A percentile compares a stretch with the other conserved stretches of the same genome.
These are phyloP conservation scores for Marchantia polymorpha DNA, from an alignment of 225 moss, liverwort and hornwort genomes.

Conservation along the genomic window DNA sequence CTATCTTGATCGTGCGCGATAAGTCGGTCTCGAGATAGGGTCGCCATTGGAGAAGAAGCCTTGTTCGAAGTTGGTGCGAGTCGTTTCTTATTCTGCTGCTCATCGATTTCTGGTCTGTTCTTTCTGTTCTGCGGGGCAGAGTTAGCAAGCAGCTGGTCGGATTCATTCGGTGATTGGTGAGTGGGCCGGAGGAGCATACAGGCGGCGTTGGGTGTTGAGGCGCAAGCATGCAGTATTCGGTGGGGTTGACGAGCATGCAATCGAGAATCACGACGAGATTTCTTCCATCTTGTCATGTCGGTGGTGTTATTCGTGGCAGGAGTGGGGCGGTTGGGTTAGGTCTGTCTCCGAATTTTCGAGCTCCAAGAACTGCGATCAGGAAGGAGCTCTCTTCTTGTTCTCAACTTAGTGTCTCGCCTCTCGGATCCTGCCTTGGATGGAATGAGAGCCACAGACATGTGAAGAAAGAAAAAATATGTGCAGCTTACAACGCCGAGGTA, in stretches of 20 bases:
- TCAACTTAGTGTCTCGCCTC: slow-evolving; percentile 2
- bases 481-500: slow-evolving; percentile 15
- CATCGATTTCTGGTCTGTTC: neutral
- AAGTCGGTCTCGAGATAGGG: neutral
- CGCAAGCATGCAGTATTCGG: slow-evolving; percentile 32
- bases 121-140: neutral
- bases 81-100: neutral
- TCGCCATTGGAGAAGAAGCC: neutral
- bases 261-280: slow-evolving; percentile 14
- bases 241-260: slow-evolving; percentile 27
- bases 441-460: neutral
- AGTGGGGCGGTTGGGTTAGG: neutral
- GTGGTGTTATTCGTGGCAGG: neutral
- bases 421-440: slow-evolving; percentile 2
- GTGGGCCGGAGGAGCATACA: neutral
- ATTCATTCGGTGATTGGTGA: neutral
- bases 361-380: neutral
- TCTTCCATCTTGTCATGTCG: neutral
- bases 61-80: neutral
- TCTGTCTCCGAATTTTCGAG: slow-evolving; percentile 12
- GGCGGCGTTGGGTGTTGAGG: neutral
- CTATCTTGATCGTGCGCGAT: neutral
- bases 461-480: neutral
- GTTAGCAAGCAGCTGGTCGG: neutral
- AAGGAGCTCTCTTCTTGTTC: slow-evolving; percentile 30